These are phyloP conservation scores for Cryptococcus neoformans DNA, from an alignment of 1,284 basidiomycete species.

Conservation along the genomic window DNA sequence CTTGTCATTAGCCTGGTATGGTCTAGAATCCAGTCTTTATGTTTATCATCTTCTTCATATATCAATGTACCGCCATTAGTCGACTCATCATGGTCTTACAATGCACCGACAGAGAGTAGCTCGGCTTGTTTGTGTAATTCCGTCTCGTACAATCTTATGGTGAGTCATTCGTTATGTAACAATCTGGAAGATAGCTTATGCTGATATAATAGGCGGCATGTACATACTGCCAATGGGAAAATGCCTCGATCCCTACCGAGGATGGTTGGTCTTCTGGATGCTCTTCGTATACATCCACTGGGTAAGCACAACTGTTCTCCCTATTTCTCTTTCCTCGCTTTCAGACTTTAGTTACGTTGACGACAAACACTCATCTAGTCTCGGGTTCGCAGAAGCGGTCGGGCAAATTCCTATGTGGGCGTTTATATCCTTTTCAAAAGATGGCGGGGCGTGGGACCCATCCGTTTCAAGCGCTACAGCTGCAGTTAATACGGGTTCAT, in stretches of 20 bases:
- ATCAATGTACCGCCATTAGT: conserved; percentile 30
- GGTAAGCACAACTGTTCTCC: conserved; percentile 7
- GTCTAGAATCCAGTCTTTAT: conserved; percentile 33
- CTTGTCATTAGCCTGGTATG: conserved; percentile 18
- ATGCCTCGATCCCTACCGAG: conserved; percentile 11
- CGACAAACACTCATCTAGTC: neutral
- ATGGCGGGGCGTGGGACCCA: neutral
- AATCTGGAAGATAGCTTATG: neutral
- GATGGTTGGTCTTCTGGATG: conserved; percentile 10
- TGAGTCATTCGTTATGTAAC: conserved; percentile 5
- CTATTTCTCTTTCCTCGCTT: neutral
- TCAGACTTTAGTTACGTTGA: neutral
- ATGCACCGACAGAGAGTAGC: conserved; percentile 7
- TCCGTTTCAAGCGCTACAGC: conserved; percentile 6
- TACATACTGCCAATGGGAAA: conserved; percentile 19
- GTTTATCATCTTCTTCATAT: conserved; percentile 12
- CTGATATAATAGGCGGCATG: conserved; percentile 18
- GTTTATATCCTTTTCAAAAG: conserved; percentile 9
- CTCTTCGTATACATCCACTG: conserved; percentile 10
- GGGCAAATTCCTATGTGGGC: conserved; percentile 8
- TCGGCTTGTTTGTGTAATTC: conserved; percentile 26
- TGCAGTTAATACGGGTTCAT: conserved; percentile 4
- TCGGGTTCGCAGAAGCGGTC: conserved; percentile 8
- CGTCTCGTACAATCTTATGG: conserved; percentile 26
- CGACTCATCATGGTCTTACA: conserved; percentile 23